Evolutionary conservation across 2,329 filamentous ascomycete species (phyloP), one percentile per base, ranked within the genome.

Genomic region (Hymenoscyphus infarciens): DNA sequence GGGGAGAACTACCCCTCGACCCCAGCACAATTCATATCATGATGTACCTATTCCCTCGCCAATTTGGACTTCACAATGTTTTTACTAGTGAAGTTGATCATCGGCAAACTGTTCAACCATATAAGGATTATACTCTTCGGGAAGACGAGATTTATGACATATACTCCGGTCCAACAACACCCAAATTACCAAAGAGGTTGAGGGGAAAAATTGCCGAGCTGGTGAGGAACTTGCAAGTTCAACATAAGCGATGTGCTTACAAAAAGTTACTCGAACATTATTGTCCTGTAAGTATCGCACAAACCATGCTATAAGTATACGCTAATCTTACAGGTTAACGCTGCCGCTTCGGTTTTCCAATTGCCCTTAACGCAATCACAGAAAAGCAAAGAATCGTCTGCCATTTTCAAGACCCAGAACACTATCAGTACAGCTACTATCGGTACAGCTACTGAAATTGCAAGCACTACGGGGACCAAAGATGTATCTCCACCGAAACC

Each of bases 21-120:
- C 77, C 79, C 76, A 83, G 88, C 66, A 90, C 87, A 0, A 72
- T 86, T 11, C 90, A 89, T 68, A 77, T 96, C 22, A 85, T 97
- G 83, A 95, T 94, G 80, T 94, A 98, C 75, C 87, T 99, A 1
- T 99, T 99, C 69, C 95, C 95, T 35, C 83, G 88, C 11, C 93
- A 98, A 71, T 98, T 97, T 72, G 85, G 86, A 15, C 79, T 99
- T 3, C 92, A 96, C 72, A 99, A 98, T 75, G 92, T 89, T n/a
- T 97, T 98, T 73, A 92, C 87, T 0, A 90, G 87, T 5, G 77
- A 79, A 3, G 81, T 89, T 16, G 83, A 95, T 73, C 74, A 73
- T 25, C 82, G 77, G 57, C 84, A 90, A 70, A 94, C 88, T 0
- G 79, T 85, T 0, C 89, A 94, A 69, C 83, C 83, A 29, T 87